A percentile compares a stretch with the other conserved stretches of the same genome.
These are phyloP conservation scores for Nematocida ironsii DNA, from an alignment of 371 early-diverging fungal species.

Conservation along the genomic window DNA sequence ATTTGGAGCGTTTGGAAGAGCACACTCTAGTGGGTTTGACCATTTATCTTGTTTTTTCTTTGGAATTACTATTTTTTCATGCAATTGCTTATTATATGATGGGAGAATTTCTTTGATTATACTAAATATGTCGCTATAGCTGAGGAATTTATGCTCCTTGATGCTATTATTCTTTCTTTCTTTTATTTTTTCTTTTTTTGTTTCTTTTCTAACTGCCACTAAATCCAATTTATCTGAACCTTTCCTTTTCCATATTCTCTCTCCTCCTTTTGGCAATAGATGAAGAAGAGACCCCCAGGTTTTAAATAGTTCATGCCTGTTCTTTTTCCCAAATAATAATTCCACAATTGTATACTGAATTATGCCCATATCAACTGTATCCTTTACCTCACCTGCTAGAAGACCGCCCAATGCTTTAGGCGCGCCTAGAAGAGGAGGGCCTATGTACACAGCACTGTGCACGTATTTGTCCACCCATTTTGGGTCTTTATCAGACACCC, in stretches of 20 bases:
- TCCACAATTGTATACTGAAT: slow-evolving; percentile 78
- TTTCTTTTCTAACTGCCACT: background rate
- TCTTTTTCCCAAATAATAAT: slow-evolving; percentile 77
- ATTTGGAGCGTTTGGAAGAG: slow-evolving; percentile 75
- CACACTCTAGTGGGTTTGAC: slow-evolving; percentile 79
- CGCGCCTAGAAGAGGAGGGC: slow-evolving; percentile 80
- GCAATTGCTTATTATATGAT: slow-evolving; percentile 17
- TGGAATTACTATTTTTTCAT: slow-evolving; percentile 19
- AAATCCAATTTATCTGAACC: background rate
- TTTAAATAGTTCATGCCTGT: slow-evolving; percentile 76
- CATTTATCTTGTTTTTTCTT: slow-evolving; percentile 71
- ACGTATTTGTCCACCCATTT: slow-evolving; percentile 79
- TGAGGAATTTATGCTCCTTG: background rate
- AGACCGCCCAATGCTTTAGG: slow-evolving; percentile 77
- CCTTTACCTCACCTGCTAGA: slow-evolving; percentile 76
- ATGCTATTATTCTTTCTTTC: too few relatives aligned
- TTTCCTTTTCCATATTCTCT: slow-evolving; percentile 74
- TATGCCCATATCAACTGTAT: slow-evolving; percentile 78
- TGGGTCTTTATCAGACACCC: slow-evolving; percentile 76
- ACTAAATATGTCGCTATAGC: background rate
- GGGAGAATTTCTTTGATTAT: background rate
- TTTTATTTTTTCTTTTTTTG: too few relatives aligned
- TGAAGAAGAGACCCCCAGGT: slow-evolving; percentile 78
- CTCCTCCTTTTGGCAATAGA: slow-evolving; percentile 81
- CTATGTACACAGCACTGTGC: slow-evolving; percentile 78